Evolutionary conservation across 2,329 filamentous ascomycete genomes (phyloP).

Genomic region (Metarhizium album): DNA sequence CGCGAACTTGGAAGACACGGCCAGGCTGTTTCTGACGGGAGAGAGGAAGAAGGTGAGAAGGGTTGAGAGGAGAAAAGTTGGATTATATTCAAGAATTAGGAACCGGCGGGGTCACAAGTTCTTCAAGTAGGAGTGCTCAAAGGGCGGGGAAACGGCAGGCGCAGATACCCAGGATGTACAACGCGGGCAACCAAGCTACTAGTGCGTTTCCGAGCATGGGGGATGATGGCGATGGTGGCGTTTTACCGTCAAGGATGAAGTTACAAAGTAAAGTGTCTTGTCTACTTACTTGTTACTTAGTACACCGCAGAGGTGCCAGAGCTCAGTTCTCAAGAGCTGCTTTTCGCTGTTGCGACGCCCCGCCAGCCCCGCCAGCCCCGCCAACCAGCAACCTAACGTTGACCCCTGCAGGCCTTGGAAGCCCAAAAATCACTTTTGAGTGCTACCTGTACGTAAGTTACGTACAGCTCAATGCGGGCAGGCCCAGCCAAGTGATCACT

Average conservation of each 20-base stretch:
- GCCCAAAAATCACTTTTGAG: no score
- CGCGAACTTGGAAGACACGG: neutral
- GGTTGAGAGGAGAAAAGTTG: neutral
- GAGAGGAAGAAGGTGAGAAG: neutral
- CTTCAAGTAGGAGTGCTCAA: neutral
- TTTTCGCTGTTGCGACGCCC: no score
- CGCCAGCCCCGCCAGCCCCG: no score
- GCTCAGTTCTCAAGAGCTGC: no score
- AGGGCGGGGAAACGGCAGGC: neutral
- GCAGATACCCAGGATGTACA: no score
- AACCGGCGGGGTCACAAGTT: neutral
- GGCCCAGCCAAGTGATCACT: no score
- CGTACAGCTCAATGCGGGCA: no score
- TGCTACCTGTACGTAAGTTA: no score
- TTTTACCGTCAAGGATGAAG: neutral
- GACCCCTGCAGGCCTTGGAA: no score
- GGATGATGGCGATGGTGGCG: constrained; percentile 1
- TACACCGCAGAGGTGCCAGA: no score
- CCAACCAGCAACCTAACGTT: no score
- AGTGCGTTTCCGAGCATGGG: neutral
- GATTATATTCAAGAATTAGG: neutral
- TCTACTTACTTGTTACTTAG: no score
- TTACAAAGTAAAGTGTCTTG: neutral
- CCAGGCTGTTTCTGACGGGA: neutral
- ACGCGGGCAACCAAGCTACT: neutral